A percentile compares a stretch with the other conserved stretches of the same genome.
Evolutionary conservation across 2,329 filamentous ascomycete species (phyloP).

Genomic region (Akanthomyces muscarius): DNA sequence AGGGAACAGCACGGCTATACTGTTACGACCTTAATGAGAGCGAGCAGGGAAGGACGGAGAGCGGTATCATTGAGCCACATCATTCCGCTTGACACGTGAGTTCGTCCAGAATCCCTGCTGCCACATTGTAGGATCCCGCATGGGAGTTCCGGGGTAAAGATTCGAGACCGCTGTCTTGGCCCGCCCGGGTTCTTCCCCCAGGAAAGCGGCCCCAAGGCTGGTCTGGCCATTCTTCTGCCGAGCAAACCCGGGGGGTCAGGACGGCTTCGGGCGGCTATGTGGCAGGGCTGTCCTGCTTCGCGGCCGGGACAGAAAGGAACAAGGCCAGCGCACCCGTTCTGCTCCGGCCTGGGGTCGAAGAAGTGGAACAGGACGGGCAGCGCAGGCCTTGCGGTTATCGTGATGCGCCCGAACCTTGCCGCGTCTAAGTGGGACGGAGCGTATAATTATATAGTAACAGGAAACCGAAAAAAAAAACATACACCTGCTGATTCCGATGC

Average conservation of each 20-base stretch:
- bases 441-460: constrained; percentile 17
- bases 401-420: constrained; percentile 18
- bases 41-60: neutral
- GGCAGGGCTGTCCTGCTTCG: neutral
- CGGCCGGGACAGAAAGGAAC: neutral
- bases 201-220: neutral
- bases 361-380: constrained; percentile 13
- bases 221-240: constrained; percentile 3
- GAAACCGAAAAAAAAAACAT: neutral
- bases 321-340: constrained; percentile 9
- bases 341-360: constrained; percentile 7
- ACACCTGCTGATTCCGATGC: neutral
- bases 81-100: neutral
- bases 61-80: neutral
- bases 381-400: constrained; percentile 16
- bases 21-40: neutral
- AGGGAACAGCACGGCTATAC: neutral
- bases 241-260: neutral
- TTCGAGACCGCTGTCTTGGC: neutral
- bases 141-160: neutral
- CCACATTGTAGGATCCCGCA: neutral
- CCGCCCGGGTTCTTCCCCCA: constrained; percentile 8
- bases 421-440: constrained; percentile 18
- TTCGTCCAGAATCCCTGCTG: neutral
- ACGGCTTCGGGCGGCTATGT: constrained; percentile 13